Conservation (phyloP, 768 basidiomycete species). For the Gloeostereum incarnatum region DNA sequence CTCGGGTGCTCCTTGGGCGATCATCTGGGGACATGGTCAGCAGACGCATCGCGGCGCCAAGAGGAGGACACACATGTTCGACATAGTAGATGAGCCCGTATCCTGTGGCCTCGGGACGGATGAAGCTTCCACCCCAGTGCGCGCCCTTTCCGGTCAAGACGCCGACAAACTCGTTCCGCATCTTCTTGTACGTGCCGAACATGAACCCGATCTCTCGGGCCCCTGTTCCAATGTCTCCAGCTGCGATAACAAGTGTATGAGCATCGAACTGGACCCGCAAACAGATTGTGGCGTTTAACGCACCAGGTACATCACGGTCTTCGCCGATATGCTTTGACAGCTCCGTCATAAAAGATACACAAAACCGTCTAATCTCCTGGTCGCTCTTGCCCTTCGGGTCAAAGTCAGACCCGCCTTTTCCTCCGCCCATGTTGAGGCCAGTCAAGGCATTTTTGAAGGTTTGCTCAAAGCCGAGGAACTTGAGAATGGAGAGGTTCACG, state of each 20-base stretch:
- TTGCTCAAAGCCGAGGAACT: slow-evolving; percentile 80
- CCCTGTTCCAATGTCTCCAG: slow-evolving; percentile 68
- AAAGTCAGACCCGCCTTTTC: slow-evolving; percentile 75
- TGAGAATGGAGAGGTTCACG: slow-evolving; percentile 76
- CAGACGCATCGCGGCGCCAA: background rate
- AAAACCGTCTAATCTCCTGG: slow-evolving; percentile 65
- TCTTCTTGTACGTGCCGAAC: slow-evolving; percentile 72
- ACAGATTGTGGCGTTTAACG: slow-evolving; percentile 7
- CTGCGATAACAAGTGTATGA: slow-evolving; percentile 13
- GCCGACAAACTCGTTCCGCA: slow-evolving; percentile 60
- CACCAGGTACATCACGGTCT: slow-evolving; percentile 66
- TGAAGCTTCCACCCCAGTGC: slow-evolving; percentile 63
- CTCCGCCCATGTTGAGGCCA: slow-evolving; percentile 69
- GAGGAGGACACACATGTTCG: slow-evolving; percentile 41
- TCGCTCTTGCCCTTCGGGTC: slow-evolving; percentile 78
- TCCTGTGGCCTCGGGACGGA: slow-evolving; percentile 67
- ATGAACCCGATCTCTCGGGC: slow-evolving; percentile 70
- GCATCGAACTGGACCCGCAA: background rate
- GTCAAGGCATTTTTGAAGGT: slow-evolving; percentile 77
- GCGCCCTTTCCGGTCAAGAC: slow-evolving; percentile 67
- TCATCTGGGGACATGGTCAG: slow-evolving; percentile 33
- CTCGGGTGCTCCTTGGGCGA: slow-evolving; percentile 48
- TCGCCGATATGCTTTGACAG: slow-evolving; percentile 63
- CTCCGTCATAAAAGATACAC: slow-evolving; percentile 64
- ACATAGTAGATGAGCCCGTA: slow-evolving; percentile 75